phyloP scores from a whole-genome alignment of 1,284 basidiomycete species.

The Cutaneotrichosporon sp. region DNA sequence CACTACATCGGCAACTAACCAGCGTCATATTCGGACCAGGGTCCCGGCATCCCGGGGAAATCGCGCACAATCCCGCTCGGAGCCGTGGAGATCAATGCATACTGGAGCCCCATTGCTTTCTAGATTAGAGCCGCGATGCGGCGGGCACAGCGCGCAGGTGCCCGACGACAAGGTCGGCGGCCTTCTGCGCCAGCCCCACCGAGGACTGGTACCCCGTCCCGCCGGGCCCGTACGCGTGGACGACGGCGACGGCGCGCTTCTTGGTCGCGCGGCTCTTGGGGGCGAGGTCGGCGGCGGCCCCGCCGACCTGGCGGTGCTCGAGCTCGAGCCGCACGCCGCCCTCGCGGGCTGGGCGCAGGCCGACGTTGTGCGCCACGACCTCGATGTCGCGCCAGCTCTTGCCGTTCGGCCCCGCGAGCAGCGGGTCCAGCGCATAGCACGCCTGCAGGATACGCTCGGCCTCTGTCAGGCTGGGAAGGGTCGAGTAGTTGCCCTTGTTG shows the following conservation, averaged over 20 bases:
- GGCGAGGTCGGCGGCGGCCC: constrained; percentile 35
- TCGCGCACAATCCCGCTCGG: no score
- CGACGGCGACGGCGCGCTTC: constrained; percentile 56
- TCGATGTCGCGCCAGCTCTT: constrained; percentile 54
- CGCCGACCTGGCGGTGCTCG: constrained; percentile 56
- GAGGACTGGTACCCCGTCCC: constrained; percentile 45
- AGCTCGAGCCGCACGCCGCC: constrained; percentile 70
- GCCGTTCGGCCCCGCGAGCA: constrained; percentile 42
- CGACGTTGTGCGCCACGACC: constrained; percentile 65
- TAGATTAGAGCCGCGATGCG: constrained; percentile 13
- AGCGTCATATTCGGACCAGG: no score
- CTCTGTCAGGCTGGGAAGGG: constrained; percentile 36
- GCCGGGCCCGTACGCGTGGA: constrained; percentile 69
- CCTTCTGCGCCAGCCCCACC: constrained; percentile 49
- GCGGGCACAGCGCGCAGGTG: constrained; percentile 9
- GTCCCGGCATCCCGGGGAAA: neutral
- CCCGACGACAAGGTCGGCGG: constrained; percentile 32
- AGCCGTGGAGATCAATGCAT: no score
- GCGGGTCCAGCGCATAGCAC: constrained; percentile 50
- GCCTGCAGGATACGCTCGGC: constrained; percentile 52
- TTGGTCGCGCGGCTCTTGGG: constrained; percentile 52
- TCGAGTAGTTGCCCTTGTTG: constrained; percentile 41
- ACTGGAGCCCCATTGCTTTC: no score
- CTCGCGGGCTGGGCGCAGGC: constrained; percentile 67
- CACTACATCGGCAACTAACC: neutral